These are phyloP conservation scores for Sutorius eximius DNA, from an alignment of 1,284 basidiomycete genomes.

Conservation along the genomic window DNA sequence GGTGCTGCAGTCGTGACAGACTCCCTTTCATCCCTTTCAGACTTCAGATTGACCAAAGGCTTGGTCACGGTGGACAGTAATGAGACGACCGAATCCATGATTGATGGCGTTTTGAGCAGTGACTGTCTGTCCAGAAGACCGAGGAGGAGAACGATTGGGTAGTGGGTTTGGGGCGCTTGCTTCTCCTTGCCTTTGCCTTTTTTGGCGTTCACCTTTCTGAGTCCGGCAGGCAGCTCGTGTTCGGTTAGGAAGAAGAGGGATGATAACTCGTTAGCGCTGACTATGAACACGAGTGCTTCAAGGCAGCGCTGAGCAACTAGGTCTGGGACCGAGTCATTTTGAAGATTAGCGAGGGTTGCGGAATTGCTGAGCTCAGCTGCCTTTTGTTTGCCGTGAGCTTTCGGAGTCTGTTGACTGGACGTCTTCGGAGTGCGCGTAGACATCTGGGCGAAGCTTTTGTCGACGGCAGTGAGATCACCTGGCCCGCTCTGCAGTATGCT, in stretches of 20 bases:
- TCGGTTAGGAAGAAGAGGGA: conserved; percentile 93
- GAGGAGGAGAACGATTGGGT: conserved; percentile 86
- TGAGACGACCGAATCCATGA: conserved; percentile 89
- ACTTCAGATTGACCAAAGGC: conserved; percentile 68
- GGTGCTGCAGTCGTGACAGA: conserved; percentile 27
- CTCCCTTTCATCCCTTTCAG: conserved; percentile 44
- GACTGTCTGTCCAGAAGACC: conserved; percentile 83
- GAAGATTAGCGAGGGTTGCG: conserved; percentile 60
- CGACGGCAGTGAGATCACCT: conserved; percentile 88
- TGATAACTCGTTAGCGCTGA: conserved; percentile 78
- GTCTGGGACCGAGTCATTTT: conserved; percentile 85
- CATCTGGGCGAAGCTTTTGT: conserved; percentile 93
- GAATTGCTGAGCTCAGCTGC: conserved; percentile 53
- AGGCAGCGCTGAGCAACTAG: conserved; percentile 91
- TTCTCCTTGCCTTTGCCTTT: conserved; percentile 96
- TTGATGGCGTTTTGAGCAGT: conserved; percentile 81
- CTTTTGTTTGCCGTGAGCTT: conserved; percentile 71
- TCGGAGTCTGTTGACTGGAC: conserved; percentile 55
- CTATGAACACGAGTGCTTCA: conserved; percentile 85
- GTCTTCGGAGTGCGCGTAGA: conserved; percentile 70
- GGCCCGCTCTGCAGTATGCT: conserved; percentile 94
- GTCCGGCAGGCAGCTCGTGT: conserved; percentile 80
- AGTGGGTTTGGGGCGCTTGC: conserved; percentile 76
- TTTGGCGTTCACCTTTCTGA: conserved; percentile 66
- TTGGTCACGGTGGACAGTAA: conserved; percentile 86